phyloP scores from a whole-genome alignment of 2,329 filamentous ascomycete species.

The Pseudohalonectria lignicola region DNA sequence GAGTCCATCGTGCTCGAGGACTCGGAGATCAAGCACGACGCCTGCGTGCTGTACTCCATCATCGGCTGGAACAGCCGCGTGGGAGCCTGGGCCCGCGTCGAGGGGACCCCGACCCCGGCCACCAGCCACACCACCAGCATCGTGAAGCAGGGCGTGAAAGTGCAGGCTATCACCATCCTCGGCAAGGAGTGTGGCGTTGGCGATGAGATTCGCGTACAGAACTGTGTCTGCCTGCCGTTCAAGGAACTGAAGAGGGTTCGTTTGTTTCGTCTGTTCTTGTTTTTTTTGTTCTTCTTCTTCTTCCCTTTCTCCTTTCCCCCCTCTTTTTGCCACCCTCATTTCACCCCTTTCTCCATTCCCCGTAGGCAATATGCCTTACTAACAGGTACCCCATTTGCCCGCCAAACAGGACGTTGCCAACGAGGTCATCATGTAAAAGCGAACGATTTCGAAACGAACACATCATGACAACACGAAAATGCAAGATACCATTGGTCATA shows the following conservation, averaged over 20 bases:
- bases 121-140: slow-evolving; percentile 88
- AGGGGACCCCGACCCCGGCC: slow-evolving; percentile 82
- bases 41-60: slow-evolving; percentile 90
- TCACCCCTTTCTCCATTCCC: too few species aligned
- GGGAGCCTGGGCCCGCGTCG: slow-evolving; percentile 95
- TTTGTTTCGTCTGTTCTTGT: slow-evolving; percentile 10
- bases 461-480: too few species aligned
- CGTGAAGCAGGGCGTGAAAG: slow-evolving; percentile 95
- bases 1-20: slow-evolving; percentile 95
- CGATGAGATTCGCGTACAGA: slow-evolving; percentile 92
- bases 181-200: slow-evolving; percentile 93
- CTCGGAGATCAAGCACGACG: slow-evolving; percentile 90
- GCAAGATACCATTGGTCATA: background rate
- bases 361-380: slow-evolving; percentile 9
- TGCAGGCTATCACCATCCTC: slow-evolving; percentile 94
- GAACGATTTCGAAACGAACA: too few species aligned
- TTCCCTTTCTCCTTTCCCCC: background rate
- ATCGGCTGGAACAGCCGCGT: slow-evolving; percentile 95
- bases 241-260: slow-evolving; percentile 94
- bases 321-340: slow-evolving; percentile 1
- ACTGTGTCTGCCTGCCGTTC: slow-evolving; percentile 93
- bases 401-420: slow-evolving; percentile 75
- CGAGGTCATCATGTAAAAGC: slow-evolving; percentile 77
- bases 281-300: background rate
- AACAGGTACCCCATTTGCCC: too few species aligned